These are phyloP conservation scores for Termitomyces sp. DNA, from an alignment of 768 basidiomycete genomes.

Conservation along the genomic window DNA sequence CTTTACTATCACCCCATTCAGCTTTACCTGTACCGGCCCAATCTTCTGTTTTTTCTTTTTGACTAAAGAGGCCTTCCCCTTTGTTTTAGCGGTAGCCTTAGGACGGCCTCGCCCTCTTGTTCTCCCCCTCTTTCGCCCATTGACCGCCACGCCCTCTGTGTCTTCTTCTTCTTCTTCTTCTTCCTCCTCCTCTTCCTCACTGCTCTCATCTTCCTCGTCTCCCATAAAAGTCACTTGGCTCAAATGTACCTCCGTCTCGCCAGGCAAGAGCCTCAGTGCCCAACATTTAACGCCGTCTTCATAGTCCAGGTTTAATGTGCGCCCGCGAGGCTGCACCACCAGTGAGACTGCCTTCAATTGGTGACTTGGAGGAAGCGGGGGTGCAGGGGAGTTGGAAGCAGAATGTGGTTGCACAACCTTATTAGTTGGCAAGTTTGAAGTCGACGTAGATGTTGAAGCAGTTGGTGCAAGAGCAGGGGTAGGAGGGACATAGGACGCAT, in stretches of 20 bases:
- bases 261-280: slow-evolving; percentile 56
- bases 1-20: slow-evolving; percentile 52
- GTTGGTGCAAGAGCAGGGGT: slow-evolving; percentile 17
- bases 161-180: slow-evolving; percentile 43
- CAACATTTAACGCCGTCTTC: slow-evolving; percentile 71
- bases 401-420: slow-evolving; percentile 22
- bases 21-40: slow-evolving; percentile 56
- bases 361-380: slow-evolving; percentile 32
- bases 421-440: slow-evolving; percentile 19
- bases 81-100: slow-evolving; percentile 19
- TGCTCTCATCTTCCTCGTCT: slow-evolving; percentile 56
- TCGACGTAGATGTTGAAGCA: slow-evolving; percentile 17
- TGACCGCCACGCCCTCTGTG: slow-evolving; percentile 35
- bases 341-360: slow-evolving; percentile 51
- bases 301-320: slow-evolving; percentile 55
- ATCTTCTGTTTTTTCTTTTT: slow-evolving; percentile 45
- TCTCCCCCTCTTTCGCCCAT: slow-evolving; percentile 37
- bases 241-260: slow-evolving; percentile 54
- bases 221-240: slow-evolving; percentile 48
- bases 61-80: slow-evolving; percentile 23
- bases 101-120: slow-evolving; percentile 33
- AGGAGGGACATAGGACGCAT: slow-evolving; percentile 44
- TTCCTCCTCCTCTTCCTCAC: slow-evolving; percentile 44
- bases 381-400: slow-evolving; percentile 34
- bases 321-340: slow-evolving; percentile 52